These are phyloP conservation scores for Lachancea thermotolerans DNA, from an alignment of 805 yeast genomes.

Conservation along the genomic window DNA sequence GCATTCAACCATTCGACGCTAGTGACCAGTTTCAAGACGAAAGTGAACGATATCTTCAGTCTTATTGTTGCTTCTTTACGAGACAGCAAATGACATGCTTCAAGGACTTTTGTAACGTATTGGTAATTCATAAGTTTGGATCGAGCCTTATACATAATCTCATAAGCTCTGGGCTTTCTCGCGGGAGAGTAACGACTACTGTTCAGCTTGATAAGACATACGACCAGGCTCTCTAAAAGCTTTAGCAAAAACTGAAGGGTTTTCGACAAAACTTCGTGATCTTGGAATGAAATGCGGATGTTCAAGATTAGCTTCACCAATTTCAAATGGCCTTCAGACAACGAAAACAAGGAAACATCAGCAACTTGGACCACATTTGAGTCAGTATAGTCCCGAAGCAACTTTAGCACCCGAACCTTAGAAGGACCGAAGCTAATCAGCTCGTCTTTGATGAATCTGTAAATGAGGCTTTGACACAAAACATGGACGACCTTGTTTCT, in stretches of 20 bases:
- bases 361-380: background rate
- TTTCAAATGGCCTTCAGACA: constrained; percentile 1
- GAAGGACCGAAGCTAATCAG: background rate
- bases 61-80: background rate
- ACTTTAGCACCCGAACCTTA: background rate
- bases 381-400: background rate
- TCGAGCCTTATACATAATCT: background rate
- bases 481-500: background rate
- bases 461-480: constrained; percentile 1
- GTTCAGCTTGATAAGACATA: constrained; percentile 1
- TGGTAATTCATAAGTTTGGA: constrained; percentile 1
- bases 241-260: background rate
- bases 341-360: background rate
- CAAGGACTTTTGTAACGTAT: background rate
- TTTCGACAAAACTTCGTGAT: background rate
- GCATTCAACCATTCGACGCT: background rate
- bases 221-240: constrained; percentile 2
- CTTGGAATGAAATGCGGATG: background rate
- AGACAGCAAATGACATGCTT: background rate
- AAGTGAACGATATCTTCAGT: background rate
- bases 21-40: background rate
- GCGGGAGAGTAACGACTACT: background rate
- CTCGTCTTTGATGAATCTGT: constrained; percentile 3
- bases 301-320: background rate
- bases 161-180: background rate